Base-by-base conservation (phyloP, 352 stramenopile genomes). In the Saprolegnia parasitica region DNA sequence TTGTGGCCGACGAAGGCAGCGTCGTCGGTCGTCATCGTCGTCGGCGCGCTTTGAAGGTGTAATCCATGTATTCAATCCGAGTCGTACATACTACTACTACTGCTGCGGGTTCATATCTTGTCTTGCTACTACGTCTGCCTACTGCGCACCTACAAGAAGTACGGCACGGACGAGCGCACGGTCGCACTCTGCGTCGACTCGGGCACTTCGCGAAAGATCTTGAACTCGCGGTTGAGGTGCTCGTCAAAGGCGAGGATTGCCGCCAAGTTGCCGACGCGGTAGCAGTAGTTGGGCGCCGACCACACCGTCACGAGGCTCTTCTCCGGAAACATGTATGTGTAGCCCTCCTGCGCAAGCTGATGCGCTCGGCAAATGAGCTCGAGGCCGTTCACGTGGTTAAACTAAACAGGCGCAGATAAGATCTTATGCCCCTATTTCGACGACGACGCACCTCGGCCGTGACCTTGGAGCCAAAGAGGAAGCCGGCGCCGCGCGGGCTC, bases 271-370 rank as follows among this genome's bases (percentile, higher is more conserved):
- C 86, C 86, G 71, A 84, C 91, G 55, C 86, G 84, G 78, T 94
- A 94, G 76, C 87, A 96, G 71, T 93, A 93, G 73, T 92, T 95
- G 45, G 81, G 83, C 42, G 83, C 84, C 13, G 83, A 93, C 84
- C 84, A 91, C 49, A 92, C 86, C 13, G 86, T 94, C 55, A 94
- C 84, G 50, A 92, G 80, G 67, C 80, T 90, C 73, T 90, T 84
- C 56, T 94, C 84, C 5, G 78, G 80, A 68, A 96, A 96, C 85
- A 95, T 95, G 76, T 95, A 95, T 77, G 94, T 93, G 81, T 93
- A 96, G n/a, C 88, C 89, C 77, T 94, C 88, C 74, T 95, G 87
- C 61, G 93, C 87, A 56, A 96, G 79, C 74, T 96, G 89, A 73
- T 96, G 89, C 16, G 89, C 89, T 67, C 89, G 84, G 70, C 87